Evolutionary conservation across 768 basidiomycete species (phyloP).

Genomic region (Lactifluus piperatus): DNA sequence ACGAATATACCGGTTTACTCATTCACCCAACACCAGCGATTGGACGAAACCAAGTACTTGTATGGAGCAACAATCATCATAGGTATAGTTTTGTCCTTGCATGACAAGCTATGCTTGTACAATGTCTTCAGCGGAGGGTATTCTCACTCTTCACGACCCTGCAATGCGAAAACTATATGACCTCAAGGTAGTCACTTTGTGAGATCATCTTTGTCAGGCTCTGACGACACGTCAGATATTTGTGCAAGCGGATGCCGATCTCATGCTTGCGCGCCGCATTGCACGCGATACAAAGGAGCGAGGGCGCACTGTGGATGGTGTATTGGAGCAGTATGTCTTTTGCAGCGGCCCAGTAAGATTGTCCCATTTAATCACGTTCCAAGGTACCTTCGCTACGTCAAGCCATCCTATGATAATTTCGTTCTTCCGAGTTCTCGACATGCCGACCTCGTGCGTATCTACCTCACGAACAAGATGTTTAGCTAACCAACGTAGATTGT

Average conservation of each 20-base stretch:
- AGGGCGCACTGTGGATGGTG: slow-evolving; percentile 74
- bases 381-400: slow-evolving; percentile 91
- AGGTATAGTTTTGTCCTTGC: slow-evolving; percentile 32
- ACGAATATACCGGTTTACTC: slow-evolving; percentile 93
- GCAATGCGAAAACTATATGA: slow-evolving; percentile 77
- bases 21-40: slow-evolving; percentile 80
- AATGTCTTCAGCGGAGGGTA: slow-evolving; percentile 63
- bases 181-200: slow-evolving; percentile 53
- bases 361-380: neutral
- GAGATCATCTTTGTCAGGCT: neutral
- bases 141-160: slow-evolving; percentile 82
- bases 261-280: slow-evolving; percentile 94
- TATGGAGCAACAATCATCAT: slow-evolving; percentile 94
- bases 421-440: slow-evolving; percentile 79
- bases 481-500: slow-evolving; percentile 59
- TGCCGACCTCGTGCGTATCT: slow-evolving; percentile 70
- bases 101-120: neutral
- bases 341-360: neutral
- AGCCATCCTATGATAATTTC: slow-evolving; percentile 90
- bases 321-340: slow-evolving; percentile 70
- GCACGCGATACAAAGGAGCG: slow-evolving; percentile 83
- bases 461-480: neutral
- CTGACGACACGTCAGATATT: slow-evolving; percentile 45
- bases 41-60: slow-evolving; percentile 73
- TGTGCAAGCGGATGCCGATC: slow-evolving; percentile 89